phyloP scores from a whole-genome alignment of 495 filamentous ascomycete genomes.

The Aspergillus haitiensis region DNA sequence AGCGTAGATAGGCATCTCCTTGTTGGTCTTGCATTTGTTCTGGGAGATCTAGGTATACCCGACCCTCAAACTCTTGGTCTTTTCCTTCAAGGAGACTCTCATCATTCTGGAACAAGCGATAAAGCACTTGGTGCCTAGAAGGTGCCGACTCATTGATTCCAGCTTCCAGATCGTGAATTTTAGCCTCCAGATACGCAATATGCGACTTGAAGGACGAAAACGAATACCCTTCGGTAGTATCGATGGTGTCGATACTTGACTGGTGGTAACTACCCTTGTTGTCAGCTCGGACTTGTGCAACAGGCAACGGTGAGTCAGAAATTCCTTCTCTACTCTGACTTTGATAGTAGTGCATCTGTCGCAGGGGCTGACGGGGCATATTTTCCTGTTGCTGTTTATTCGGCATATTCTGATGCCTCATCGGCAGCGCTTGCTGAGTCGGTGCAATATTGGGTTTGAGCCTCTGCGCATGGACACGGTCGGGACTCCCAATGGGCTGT shows the following conservation, averaged over 20 bases:
- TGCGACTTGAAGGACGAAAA: neutral
- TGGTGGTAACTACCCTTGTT: neutral
- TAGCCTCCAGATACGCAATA: neutral
- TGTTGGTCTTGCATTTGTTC: neutral
- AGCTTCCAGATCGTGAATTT: neutral
- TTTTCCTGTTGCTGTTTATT: too few species aligned
- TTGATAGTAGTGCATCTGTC: too few species aligned
- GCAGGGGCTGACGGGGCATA: too few species aligned
- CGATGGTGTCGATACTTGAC: too few species aligned
- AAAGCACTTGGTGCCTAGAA: neutral
- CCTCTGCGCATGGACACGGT: too few species aligned
- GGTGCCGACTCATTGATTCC: neutral
- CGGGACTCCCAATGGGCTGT: too few species aligned
- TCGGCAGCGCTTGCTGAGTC: too few species aligned
- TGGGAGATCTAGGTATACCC: neutral
- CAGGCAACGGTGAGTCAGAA: too few species aligned
- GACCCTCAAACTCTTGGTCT: neutral
- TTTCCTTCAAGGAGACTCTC: neutral
- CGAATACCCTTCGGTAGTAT: too few species aligned
- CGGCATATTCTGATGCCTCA: too few species aligned
- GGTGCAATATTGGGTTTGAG: too few species aligned
- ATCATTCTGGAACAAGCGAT: neutral
- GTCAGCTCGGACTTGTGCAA: neutral
- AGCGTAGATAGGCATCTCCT: neutral
- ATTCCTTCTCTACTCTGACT: too few species aligned